A percentile compares a stretch with the other conserved stretches of the same genome.
Evolutionary conservation across 139 green algal species (phyloP).

Genomic region (Penium margaritaceum): DNA sequence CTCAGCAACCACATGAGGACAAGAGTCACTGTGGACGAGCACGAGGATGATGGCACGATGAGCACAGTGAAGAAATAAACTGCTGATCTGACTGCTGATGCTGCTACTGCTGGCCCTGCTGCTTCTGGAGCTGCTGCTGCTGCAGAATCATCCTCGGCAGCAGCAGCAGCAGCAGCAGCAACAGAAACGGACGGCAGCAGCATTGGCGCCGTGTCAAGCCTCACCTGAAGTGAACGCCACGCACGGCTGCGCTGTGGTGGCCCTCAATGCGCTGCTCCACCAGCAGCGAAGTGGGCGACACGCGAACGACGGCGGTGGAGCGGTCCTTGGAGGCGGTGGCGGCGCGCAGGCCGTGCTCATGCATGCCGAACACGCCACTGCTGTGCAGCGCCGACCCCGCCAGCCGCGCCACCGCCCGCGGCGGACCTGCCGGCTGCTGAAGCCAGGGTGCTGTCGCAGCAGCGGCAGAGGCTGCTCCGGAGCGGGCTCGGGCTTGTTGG

Average conservation of each 20-base stretch:
- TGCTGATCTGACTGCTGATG: too few relatives aligned
- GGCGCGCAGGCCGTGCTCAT: constrained; percentile 11
- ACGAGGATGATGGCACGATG: too few relatives aligned
- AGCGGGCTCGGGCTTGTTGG: too few relatives aligned
- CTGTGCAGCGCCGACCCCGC: constrained; percentile 16
- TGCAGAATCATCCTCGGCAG: not conserved
- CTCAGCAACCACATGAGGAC: too few relatives aligned
- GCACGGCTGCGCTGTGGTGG: constrained; percentile 22
- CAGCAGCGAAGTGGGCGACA: constrained; percentile 4
- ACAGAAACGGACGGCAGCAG: not conserved
- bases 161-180: not conserved
- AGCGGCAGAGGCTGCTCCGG: not conserved
- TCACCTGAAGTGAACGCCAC: constrained; percentile 37
- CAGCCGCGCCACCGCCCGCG: not conserved
- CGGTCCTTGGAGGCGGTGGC: constrained; percentile 39
- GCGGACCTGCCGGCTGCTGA: not conserved
- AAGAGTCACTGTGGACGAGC: too few relatives aligned
- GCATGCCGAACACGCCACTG: constrained; percentile 43
- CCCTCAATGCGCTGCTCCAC: constrained; percentile 1
- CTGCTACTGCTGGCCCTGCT: too few relatives aligned
- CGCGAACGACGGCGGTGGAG: not conserved
- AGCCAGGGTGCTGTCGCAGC: not conserved
- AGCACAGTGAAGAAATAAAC: too few relatives aligned
- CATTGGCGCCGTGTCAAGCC: not conserved
- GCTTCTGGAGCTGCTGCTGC: too few relatives aligned